Evolutionary conservation across 202 grass and related monocot species (phyloP), one percentile per base, ranked within the genome.

Genomic region (Cymbopogon flexuosus): DNA sequence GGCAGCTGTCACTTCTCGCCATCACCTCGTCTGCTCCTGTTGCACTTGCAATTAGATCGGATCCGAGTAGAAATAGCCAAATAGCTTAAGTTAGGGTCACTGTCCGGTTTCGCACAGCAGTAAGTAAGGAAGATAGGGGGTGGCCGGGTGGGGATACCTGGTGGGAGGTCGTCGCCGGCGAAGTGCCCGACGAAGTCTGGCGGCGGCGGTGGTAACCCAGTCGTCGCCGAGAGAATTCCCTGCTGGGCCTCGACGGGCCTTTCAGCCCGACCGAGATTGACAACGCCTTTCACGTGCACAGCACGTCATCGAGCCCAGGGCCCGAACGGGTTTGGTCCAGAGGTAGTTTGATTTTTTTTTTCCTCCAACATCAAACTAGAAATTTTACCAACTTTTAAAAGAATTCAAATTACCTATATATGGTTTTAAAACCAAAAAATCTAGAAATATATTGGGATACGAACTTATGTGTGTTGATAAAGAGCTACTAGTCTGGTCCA

Each of bases 1-100:
- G 78, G 79, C 95, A 98, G 76, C 79, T 89, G 10, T 98, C 92
- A 3, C 27, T 4, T 60, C 83, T 89, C 72, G 76, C 79, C 91
- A 93, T 93, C 65, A 14, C 78, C 42, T 49, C 13, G 13, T 30
- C 66, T 69, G 21, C 15, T 30, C 41, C 65, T 69, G 65, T 36
- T 59, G 2, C 21, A 24, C 9, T 12, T 59, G 19, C 5, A 24
- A 59, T 24, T 59, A 11, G 56, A 60, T 60, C 57, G 4, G 57
- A 60, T 60, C 57, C 57, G 57, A 54, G 8, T 5, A 51, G 47
- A 56, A 19, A 56, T 56, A 21, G 18, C 2, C 22, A 24, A 12
- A 24, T 11, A 59, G 56, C 19, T 59, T 24, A 59, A 24, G 56
- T 59, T 59, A 58, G 56, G 21, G 21, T 24, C 51, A 54, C 24